A percentile compares a stretch with the other conserved stretches of the same genome.
phyloP scores from a whole-genome alignment of 139 green algal species.

The Coelastrella sp. region DNA sequence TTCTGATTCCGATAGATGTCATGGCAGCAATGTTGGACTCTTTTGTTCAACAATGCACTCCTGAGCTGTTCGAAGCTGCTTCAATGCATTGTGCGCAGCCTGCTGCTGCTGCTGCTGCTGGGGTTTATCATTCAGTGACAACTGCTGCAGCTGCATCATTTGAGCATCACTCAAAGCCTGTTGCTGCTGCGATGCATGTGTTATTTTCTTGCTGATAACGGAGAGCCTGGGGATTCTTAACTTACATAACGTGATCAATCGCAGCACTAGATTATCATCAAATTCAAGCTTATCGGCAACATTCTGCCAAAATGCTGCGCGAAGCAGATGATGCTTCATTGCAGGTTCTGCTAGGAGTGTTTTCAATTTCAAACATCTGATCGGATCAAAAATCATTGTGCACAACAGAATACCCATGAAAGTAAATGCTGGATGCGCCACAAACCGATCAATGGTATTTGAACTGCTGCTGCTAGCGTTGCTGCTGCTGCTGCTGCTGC shows the following conservation, averaged over 20 bases:
- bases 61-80: background rate
- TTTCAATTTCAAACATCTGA: background rate
- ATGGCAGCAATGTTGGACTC: background rate
- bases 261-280: background rate
- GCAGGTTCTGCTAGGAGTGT: background rate
- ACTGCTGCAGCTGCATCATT: background rate
- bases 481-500: background rate
- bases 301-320: background rate
- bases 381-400: background rate
- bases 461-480: background rate
- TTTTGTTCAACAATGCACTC: background rate
- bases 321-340: background rate
- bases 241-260: background rate
- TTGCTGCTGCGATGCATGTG: background rate
- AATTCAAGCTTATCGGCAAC: background rate
- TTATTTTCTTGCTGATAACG: background rate
- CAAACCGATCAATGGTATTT: background rate
- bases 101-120: constrained; percentile 2
- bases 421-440: background rate
- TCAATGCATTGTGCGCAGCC: background rate
- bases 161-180: background rate
- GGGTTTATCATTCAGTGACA: background rate
- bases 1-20: background rate
- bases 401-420: background rate
- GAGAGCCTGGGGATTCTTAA: background rate